Evolutionary conservation across 2,329 filamentous ascomycete species (phyloP).

Genomic region (Colletotrichum godetiae): DNA sequence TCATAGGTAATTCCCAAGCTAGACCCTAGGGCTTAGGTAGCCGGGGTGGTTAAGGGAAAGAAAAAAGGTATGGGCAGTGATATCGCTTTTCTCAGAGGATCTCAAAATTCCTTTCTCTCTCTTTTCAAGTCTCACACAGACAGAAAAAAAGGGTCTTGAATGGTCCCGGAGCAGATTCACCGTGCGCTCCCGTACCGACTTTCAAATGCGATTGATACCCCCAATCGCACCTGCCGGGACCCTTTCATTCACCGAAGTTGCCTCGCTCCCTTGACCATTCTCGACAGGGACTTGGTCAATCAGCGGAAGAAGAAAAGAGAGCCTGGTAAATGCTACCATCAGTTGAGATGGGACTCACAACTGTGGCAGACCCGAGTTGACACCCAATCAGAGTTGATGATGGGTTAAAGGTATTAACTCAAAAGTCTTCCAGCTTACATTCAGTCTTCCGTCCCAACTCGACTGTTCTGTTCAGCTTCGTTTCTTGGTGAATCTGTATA

Average conservation of each 20-base stretch:
- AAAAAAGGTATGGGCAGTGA: background rate
- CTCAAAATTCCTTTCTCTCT: background rate
- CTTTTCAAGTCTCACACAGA: constrained; percentile 4
- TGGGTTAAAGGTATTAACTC: background rate
- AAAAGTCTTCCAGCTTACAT: background rate
- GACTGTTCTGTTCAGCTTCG: background rate
- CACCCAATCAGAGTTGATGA: background rate
- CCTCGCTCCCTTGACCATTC: background rate
- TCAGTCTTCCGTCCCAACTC: background rate
- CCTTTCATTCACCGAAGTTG: background rate
- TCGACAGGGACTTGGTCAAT: background rate
- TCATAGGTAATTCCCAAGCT: background rate
- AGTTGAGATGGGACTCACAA: background rate
- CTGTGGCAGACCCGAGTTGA: constrained; percentile 5
- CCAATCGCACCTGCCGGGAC: background rate
- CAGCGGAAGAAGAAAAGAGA: constrained; percentile 14
- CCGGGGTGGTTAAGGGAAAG: background rate
- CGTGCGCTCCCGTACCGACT: background rate
- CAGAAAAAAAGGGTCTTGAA: background rate
- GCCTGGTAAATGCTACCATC: constrained; percentile 12
- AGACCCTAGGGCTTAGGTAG: background rate
- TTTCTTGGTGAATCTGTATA: background rate
- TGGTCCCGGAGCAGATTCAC: background rate
- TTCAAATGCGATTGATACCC: constrained; percentile 1
- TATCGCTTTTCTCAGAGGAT: background rate